Conservation (phyloP, 2,329 filamentous ascomycete species). For the Fusarium citri region DNA sequence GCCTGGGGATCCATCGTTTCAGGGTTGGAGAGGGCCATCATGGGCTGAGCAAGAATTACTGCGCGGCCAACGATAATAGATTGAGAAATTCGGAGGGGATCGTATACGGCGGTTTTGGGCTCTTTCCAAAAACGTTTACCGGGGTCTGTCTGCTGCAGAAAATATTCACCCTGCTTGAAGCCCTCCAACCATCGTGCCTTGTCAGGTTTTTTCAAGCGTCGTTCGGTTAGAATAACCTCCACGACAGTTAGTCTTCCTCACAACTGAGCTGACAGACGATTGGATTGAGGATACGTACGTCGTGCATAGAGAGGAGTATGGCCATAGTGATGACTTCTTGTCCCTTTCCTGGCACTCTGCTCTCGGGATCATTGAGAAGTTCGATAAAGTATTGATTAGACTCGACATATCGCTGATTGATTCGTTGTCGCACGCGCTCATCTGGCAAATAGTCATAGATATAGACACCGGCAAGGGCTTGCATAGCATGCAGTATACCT, state of each 20-base stretch:
- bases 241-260: conserved; percentile 1
- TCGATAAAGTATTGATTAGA: conserved; percentile 49
- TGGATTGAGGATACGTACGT: conserved; percentile 46
- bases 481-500: conserved; percentile 54
- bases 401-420: conserved; percentile 50
- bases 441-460: conserved; percentile 55
- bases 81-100: conserved; percentile 52
- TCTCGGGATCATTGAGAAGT: conserved; percentile 45
- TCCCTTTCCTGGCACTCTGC: conserved; percentile 37
- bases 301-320: conserved; percentile 55
- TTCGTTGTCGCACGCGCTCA: conserved; percentile 47
- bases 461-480: conserved; percentile 55
- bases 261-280: neutral
- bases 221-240: conserved; percentile 54
- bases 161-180: conserved; percentile 51
- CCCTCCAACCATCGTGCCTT: conserved; percentile 55
- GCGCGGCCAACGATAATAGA: conserved; percentile 55
- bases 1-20: conserved; percentile 45
- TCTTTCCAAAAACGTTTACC: conserved; percentile 53
- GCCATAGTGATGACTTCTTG: conserved; percentile 54
- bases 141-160: conserved; percentile 52
- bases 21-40: conserved; percentile 50
- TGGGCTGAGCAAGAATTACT: conserved; percentile 55
- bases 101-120: conserved; percentile 49
- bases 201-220: conserved; percentile 49